Percentiles rank a stretch among this genome's conserved stretches.
Conservation (phyloP, 2,329 filamentous ascomycete genomes). For the Colletotrichum salicis region DNA sequence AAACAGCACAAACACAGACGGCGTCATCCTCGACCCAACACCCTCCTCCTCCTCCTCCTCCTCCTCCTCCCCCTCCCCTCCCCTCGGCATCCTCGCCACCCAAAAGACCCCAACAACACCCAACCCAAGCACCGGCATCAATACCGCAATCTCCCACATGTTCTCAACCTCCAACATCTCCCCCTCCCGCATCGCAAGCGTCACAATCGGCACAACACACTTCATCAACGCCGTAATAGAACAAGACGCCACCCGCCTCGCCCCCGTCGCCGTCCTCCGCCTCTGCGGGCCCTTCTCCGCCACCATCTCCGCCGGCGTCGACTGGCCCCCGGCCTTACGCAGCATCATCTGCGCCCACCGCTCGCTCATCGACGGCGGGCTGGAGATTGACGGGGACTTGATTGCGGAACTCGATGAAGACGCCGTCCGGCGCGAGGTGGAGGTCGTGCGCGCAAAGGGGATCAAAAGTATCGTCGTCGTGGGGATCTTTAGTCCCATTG, state of each 20-base stretch:
- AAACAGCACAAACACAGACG: conserved; percentile 61
- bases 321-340: conserved; percentile 62
- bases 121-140: conserved; percentile 59
- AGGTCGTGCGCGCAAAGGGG: conserved; percentile 56
- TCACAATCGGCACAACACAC: conserved; percentile 66
- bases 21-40: conserved; percentile 58
- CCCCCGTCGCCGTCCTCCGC: conserved; percentile 63
- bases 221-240: conserved; percentile 69
- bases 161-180: conserved; percentile 47
- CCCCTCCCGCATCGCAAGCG: conserved; percentile 54
- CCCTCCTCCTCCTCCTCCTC: conserved; percentile 40
- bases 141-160: conserved; percentile 53
- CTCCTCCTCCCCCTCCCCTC: conserved; percentile 41
- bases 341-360: conserved; percentile 57
- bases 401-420: conserved; percentile 59
- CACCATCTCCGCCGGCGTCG: conserved; percentile 59
- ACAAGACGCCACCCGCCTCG: conserved; percentile 57
- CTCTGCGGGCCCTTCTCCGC: conserved; percentile 64
- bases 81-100: conserved; percentile 58
- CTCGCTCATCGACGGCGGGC: conserved; percentile 58
- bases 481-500: conserved; percentile 63
- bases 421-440: conserved; percentile 49
- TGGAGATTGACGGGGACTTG: conserved; percentile 61
- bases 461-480: conserved; percentile 59
- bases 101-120: conserved; percentile 57